A percentile compares a stretch with the other conserved stretches of the same genome.
phyloP scores from a whole-genome alignment of 371 early-diverging fungal species.

The Cokeromyces recurvatus region DNA sequence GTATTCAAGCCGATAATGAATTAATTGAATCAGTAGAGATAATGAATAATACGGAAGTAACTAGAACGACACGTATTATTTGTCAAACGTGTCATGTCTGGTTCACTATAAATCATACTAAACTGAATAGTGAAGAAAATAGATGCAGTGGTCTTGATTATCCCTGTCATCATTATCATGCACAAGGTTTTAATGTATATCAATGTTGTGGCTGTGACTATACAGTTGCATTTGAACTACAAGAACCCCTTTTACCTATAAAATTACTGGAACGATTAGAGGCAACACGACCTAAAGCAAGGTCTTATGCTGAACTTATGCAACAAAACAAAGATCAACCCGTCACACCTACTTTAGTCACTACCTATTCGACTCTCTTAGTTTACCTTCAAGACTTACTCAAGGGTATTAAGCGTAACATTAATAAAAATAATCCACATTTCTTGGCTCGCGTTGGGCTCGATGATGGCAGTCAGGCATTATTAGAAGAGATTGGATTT shows the following conservation, averaged over 20 bases:
- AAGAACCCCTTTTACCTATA: slow-evolving; percentile 16
- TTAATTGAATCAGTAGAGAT: too few relatives aligned
- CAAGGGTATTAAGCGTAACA: slow-evolving; percentile 20
- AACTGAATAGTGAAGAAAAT: not conserved
- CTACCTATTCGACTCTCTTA: slow-evolving; percentile 18
- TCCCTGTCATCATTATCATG: slow-evolving; percentile 34
- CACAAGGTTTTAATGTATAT: slow-evolving; percentile 1
- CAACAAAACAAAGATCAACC: slow-evolving; percentile 5
- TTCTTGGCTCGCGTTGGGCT: slow-evolving; percentile 30
- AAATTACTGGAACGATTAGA: slow-evolving; percentile 9
- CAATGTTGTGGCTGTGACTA: slow-evolving; percentile 32
- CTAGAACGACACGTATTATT: not conserved
- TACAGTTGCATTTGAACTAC: slow-evolving; percentile 1
- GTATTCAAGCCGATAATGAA: not conserved
- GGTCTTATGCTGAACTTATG: slow-evolving; percentile 14
- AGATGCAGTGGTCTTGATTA: slow-evolving; percentile 12
- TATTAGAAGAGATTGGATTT: slow-evolving; percentile 35
- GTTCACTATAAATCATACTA: slow-evolving; percentile 5
- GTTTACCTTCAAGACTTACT: slow-evolving; percentile 32
- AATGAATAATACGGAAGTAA: too few relatives aligned
- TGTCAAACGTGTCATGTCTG: slow-evolving; percentile 17
- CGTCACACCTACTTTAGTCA: slow-evolving; percentile 22
- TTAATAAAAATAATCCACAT: slow-evolving; percentile 26
- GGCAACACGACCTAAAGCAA: slow-evolving; percentile 11
- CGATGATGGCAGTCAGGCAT: slow-evolving; percentile 29